phyloP scores from a whole-genome alignment of 495 filamentous ascomycete genomes.

The Tuber umbilicatum region DNA sequence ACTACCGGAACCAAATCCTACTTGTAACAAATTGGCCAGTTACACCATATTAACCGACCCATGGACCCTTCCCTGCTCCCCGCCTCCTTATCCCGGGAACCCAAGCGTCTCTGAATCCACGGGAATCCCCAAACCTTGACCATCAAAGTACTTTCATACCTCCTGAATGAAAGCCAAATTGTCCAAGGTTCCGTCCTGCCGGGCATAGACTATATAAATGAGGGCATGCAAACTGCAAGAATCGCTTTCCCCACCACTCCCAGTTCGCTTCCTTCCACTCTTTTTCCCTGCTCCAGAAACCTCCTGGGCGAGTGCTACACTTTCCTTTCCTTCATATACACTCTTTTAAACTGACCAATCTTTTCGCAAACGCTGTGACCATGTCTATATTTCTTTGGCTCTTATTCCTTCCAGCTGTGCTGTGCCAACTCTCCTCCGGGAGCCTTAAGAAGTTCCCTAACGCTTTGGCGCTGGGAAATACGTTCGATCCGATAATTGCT shows the following conservation, averaged over 20 bases:
- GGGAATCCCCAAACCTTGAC: neutral
- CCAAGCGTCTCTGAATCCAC: neutral
- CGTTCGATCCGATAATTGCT: slow-evolving; percentile 49
- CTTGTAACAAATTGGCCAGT: neutral
- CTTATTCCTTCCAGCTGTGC: slow-evolving; percentile 28
- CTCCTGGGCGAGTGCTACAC: neutral
- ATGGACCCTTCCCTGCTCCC: neutral
- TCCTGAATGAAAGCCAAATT: neutral
- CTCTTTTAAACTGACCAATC: neutral
- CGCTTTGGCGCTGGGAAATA: slow-evolving; percentile 44
- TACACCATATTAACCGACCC: neutral
- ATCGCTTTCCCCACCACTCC: neutral
- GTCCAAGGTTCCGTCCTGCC: neutral
- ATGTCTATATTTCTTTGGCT: neutral
- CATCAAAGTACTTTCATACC: neutral
- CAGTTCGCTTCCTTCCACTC: slow-evolving; percentile 9
- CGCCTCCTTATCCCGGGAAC: neutral
- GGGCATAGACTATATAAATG: neutral
- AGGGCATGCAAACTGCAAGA: neutral
- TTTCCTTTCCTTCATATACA: neutral
- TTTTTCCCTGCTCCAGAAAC: slow-evolving; percentile 1
- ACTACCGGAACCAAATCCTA: neutral
- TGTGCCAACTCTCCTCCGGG: slow-evolving; percentile 23
- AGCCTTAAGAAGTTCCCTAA: slow-evolving; percentile 45
- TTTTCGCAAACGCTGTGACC: neutral